Evolutionary conservation across 805 yeast species (phyloP).

Genomic region (Isabelozyma rhagii): DNA sequence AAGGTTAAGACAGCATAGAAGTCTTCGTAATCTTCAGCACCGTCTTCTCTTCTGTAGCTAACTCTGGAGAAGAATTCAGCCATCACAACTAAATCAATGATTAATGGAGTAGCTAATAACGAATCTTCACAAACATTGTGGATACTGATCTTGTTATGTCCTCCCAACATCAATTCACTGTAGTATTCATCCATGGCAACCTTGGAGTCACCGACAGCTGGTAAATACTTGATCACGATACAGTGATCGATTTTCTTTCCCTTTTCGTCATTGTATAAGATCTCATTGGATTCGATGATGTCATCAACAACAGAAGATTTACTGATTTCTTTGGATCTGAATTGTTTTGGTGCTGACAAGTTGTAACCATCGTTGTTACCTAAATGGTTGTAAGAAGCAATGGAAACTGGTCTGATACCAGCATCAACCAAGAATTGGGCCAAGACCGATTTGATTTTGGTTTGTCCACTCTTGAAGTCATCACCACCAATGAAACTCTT

Average conservation of each 20-base stretch:
- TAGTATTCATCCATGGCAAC: conserved; percentile 99
- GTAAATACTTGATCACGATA: conserved; percentile 90
- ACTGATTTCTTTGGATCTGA: conserved; percentile 92
- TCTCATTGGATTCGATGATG: conserved; percentile 81
- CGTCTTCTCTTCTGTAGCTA: conserved; percentile 56
- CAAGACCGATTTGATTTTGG: conserved; percentile 91
- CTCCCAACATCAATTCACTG: conserved; percentile 95
- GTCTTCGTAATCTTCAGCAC: conserved; percentile 49
- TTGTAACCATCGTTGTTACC: conserved; percentile 97
- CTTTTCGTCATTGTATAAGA: conserved; percentile 74
- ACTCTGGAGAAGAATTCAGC: conserved; percentile 89
- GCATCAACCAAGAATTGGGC: conserved; percentile 97
- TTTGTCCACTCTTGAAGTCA: conserved; percentile 96
- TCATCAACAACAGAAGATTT: conserved; percentile 92
- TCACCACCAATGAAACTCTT: conserved; percentile 89
- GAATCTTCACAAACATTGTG: conserved; percentile 98
- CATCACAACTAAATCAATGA: conserved; percentile 86
- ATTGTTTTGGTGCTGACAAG: conserved; percentile 86
- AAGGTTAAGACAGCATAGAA: conserved; percentile 85
- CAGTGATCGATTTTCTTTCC: conserved; percentile 87
- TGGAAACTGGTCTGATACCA: conserved; percentile 90
- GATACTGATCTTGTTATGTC: conserved; percentile 90
- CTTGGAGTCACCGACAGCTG: conserved; percentile 94
- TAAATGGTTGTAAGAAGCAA: conserved; percentile 93
- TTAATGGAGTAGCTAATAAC: conserved; percentile 88